phyloP scores from a whole-genome alignment of 108 stramenopile genomes.

The Parmales sp. region DNA sequence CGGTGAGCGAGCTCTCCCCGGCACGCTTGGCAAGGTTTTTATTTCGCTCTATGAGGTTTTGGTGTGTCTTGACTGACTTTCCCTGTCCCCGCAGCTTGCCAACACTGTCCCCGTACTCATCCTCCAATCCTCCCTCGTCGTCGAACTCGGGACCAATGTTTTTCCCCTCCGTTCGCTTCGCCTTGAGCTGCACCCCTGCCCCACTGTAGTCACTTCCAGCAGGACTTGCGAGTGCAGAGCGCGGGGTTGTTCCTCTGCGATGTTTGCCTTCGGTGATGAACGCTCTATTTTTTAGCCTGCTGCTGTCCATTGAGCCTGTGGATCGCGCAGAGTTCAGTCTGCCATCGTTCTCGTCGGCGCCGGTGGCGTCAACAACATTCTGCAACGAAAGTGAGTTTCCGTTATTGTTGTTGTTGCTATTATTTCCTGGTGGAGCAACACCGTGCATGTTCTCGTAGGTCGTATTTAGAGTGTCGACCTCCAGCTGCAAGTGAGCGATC shows the following conservation, averaged over 20 bases:
- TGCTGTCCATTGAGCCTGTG: no score
- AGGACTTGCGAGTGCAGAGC: background rate
- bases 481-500: background rate
- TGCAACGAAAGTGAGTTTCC: no score
- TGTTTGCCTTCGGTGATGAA: background rate
- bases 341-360: background rate
- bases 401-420: no score
- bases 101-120: background rate
- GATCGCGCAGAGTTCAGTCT: background rate
- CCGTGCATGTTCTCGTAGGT: background rate
- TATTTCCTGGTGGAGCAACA: background rate
- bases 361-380: no score
- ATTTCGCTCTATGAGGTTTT: slow-evolving; percentile 5
- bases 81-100: no score
- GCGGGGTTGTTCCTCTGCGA: background rate
- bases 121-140: background rate
- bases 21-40: background rate
- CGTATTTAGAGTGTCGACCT: background rate
- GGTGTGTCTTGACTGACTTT: no score
- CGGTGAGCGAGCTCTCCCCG: background rate
- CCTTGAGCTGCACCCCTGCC: background rate
- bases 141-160: background rate
- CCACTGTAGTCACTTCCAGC: background rate
- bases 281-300: no score
- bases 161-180: background rate